Base-by-base conservation (phyloP, 352 stramenopile genomes). In the Thalassiosira mediterranea region DNA sequence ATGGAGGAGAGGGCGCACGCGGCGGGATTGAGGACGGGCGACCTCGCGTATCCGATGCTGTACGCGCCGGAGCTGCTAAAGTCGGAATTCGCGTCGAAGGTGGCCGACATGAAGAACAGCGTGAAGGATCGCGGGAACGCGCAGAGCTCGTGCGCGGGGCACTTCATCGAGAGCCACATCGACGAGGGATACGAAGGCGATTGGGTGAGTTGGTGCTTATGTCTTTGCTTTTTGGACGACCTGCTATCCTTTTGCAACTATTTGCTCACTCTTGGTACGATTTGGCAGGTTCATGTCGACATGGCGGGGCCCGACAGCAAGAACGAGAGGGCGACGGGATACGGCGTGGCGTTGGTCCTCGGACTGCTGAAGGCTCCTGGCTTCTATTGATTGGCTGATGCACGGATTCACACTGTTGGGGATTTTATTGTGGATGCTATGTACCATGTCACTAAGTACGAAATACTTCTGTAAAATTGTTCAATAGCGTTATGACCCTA, bases 51-150 rank as follows among this genome's bases (percentile, higher is more conserved):
- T 83, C 90, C 94, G n/a, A 86, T 98, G 72, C 90, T 94, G 29
- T 98, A 97, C 74, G 86, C 83, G 21, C 94, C 94, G 0, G 94
- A 98, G 73, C 95, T 97, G 52, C 95, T 94, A 80, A 85, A 85
- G 37, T 61, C 51, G 15, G 94, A 97, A 83, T 98, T 97, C 83
- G 91, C 90, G 69, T 95, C 86, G 15, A 76, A 62, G 54, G 87
- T 97, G 23, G 94, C 95, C 4, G 94, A 98, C 79, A 97, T 97
- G 94, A 97, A 97, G 84, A 97, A 98, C 82, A 95, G 87, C 38
- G 94, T 96, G 56, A 95, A 94, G 75, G 92, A 96, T 79, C 88
- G 94, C 28, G 63, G 76, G 19, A 97, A 97, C 62, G 93, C 83
- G 3, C 93, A 96, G 68, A 84, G 93, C 23, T 95, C 89, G 46